Evolutionary conservation across 306 rosid species (phyloP), one percentile per base, ranked within the genome.

Genomic region (Cucurbita pepo): DNA sequence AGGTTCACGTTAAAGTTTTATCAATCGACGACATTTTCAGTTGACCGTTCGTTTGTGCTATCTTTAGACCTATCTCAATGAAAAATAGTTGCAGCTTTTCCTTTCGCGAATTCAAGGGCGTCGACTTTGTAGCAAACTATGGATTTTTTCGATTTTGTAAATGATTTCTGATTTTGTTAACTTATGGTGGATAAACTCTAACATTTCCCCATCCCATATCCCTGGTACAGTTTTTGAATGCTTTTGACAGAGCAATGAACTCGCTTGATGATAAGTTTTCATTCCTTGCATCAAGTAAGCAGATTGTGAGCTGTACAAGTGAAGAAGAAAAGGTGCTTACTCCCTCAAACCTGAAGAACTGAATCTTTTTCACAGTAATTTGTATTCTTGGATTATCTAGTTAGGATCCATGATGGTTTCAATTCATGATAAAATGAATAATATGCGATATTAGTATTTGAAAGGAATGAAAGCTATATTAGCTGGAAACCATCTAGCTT

Each of bases 161-260:
- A 47, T 5, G 56, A 69, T 13, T 50, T 15, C 8, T 10, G 7
- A 21, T 19, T 44, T 10, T 67, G 56, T 40, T n/a, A 51, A 14
- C 70, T n/a, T 41, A 50, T 16, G 48, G 19, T 18, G 11, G 11
- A 21, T 11, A 45, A 37, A 4, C 47, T 7, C 37, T 72, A 41
- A 72, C 53, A 40, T 21, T 25, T 38, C 80, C 67, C 80, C 67
- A 58, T 65, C 53, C 76, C 69, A 64, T 74, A 12, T 70, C 13
- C 81, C 72, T 75, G 74, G 77, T 83, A 76, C 90, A 93, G 98
- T 86, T 88, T 84, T 78, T 93, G 96, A 88, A 93, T 78, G 94
- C 91, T 56, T 93, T 93, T 83, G 96, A 93, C 87, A 80, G 83
- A 73, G 96, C 91, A 77, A 93, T 93, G 96, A 89, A 93, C 83